Evolutionary conservation across 1,284 basidiomycete genomes (phyloP).

Genomic region (Tilletiaria anomala): DNA sequence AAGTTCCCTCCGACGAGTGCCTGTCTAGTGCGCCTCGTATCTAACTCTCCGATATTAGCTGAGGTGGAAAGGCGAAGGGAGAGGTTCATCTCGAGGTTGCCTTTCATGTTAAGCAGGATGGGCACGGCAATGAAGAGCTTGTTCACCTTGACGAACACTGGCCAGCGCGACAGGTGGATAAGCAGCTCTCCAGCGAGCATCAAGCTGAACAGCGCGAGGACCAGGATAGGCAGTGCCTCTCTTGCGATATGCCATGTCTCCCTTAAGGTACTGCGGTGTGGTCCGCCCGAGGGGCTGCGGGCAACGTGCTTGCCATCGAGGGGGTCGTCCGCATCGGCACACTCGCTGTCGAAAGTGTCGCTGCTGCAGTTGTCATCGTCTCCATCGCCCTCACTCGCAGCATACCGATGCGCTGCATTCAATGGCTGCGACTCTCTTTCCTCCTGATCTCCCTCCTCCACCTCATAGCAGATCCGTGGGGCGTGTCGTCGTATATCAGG

Average conservation of each 20-base stretch:
- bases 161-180: slow-evolving; percentile 72
- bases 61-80: slow-evolving; percentile 42
- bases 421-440: no score
- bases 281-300: no score
- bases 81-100: slow-evolving; percentile 86
- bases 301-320: no score
- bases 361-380: no score
- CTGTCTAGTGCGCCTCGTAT: slow-evolving; percentile 54
- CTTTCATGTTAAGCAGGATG: slow-evolving; percentile 86
- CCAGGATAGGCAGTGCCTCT: slow-evolving; percentile 43
- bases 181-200: slow-evolving; percentile 77
- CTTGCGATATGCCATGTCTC: neutral
- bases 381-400: no score
- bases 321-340: no score
- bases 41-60: slow-evolving; percentile 70
- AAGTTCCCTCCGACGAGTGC: slow-evolving; percentile 68
- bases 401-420: no score
- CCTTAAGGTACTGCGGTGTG: no score
- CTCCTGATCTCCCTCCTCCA: no score
- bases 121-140: slow-evolving; percentile 95
- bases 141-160: slow-evolving; percentile 67
- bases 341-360: no score
- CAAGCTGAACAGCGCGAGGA: slow-evolving; percentile 44
- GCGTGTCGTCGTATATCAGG: no score
- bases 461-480: no score